These are phyloP conservation scores for Dysphania ambrosioides DNA, from an alignment of 148 eudicot species.

Conservation along the genomic window DNA sequence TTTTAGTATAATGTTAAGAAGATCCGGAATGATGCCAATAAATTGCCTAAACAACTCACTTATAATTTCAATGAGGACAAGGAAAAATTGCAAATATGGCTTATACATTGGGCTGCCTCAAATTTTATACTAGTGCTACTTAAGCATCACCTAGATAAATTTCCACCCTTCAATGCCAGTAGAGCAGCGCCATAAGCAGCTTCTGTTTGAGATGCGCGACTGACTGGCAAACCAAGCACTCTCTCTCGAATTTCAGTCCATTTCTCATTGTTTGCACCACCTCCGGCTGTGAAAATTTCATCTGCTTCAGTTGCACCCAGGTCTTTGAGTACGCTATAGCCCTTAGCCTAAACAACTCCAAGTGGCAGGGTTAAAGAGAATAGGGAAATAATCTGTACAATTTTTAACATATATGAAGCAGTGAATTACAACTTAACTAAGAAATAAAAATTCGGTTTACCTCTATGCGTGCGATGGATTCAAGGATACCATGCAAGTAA, in stretches of 20 bases:
- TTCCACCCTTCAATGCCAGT: slow-evolving; percentile 73
- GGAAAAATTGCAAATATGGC: background rate
- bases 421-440: too few species aligned
- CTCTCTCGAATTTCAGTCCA: slow-evolving; percentile 86
- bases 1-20: too few species aligned
- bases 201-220: slow-evolving; percentile 76
- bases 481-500: slow-evolving; percentile 86
- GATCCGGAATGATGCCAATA: too few species aligned
- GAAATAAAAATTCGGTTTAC: slow-evolving; percentile 28
- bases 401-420: too few species aligned
- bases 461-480: slow-evolving; percentile 97
- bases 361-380: background rate
- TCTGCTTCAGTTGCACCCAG: slow-evolving; percentile 80
- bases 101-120: background rate
- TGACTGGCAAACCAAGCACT: slow-evolving; percentile 78
- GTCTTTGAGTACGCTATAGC: slow-evolving; percentile 67
- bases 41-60: background rate
- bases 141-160: background rate
- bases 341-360: slow-evolving; percentile 54
- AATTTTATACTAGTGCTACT: background rate
- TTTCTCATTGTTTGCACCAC: slow-evolving; percentile 72
- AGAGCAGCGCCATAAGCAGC: slow-evolving; percentile 98
- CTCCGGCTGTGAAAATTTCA: slow-evolving; percentile 90
- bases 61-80: background rate
- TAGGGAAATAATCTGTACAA: background rate